These are phyloP conservation scores for Diaporthe humulicola DNA, from an alignment of 2,329 filamentous ascomycete species.

Conservation along the genomic window DNA sequence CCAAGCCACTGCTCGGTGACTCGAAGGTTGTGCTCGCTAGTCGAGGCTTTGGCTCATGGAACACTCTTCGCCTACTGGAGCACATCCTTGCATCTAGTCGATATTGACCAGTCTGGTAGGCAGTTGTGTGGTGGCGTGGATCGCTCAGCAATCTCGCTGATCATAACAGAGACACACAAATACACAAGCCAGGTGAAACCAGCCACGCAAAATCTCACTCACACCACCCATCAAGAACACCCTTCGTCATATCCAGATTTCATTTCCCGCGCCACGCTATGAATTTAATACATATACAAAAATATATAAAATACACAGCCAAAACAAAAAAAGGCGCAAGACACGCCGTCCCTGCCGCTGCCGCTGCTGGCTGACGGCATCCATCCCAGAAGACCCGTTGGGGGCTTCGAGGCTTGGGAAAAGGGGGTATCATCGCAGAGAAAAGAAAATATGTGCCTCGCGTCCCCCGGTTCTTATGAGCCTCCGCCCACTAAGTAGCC, in stretches of 20 bases:
- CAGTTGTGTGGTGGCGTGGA: no score
- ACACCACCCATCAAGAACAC: no score
- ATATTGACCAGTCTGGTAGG: no score
- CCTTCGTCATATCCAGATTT: background rate
- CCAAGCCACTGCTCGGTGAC: no score
- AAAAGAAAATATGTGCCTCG: background rate
- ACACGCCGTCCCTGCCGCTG: conserved; percentile 1
- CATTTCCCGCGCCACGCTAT: conserved; percentile 9
- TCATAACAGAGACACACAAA: no score
- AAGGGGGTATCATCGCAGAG: conserved; percentile 19
- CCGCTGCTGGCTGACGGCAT: background rate
- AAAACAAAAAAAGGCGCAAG: background rate
- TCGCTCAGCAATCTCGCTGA: no score
- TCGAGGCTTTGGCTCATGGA: no score
- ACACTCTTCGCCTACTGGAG: no score
- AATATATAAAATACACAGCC: background rate
- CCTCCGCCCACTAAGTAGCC: background rate
- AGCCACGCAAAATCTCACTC: no score
- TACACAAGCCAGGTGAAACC: no score
- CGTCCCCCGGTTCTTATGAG: background rate
- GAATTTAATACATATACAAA: background rate
- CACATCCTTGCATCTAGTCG: no score
- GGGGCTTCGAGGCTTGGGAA: background rate
- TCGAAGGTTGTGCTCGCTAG: no score
- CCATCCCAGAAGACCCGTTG: background rate